These are phyloP conservation scores for Chrysoporthe deuterocubensis DNA, from an alignment of 2,329 filamentous ascomycete genomes.

Conservation along the genomic window DNA sequence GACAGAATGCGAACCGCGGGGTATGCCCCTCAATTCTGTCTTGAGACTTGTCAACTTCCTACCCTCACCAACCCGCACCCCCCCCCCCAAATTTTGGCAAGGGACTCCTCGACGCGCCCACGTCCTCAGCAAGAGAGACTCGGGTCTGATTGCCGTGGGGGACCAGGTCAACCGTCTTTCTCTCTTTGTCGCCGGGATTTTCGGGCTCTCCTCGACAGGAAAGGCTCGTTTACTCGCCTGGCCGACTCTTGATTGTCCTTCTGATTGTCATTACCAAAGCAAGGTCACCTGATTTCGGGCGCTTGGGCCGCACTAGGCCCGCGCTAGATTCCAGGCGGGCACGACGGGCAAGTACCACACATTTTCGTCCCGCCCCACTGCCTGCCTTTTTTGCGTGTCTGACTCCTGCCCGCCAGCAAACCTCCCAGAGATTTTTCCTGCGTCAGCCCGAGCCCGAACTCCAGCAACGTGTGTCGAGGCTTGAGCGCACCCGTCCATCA, in stretches of 20 bases:
- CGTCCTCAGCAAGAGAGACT: not conserved
- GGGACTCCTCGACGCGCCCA: not conserved
- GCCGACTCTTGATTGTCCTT: not conserved
- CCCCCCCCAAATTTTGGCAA: not conserved
- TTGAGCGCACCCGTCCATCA: constrained; percentile 1
- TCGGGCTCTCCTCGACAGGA: not conserved
- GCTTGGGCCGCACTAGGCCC: constrained; percentile 1
- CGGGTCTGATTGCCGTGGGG: not conserved
- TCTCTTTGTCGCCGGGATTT: not conserved
- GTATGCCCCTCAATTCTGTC: not conserved
- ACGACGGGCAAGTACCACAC: constrained; percentile 9
- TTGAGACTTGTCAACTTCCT: not conserved
- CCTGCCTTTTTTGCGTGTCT: constrained; percentile 14
- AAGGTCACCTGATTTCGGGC: constrained; percentile 16
- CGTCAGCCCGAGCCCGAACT: constrained; percentile 3
- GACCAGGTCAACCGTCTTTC: not conserved
- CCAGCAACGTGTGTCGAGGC: constrained; percentile 8
- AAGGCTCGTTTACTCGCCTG: not conserved
- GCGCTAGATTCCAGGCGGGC: constrained; percentile 5
- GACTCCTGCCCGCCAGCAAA: constrained; percentile 7
- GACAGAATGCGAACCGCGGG: not conserved
- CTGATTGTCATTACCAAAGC: not conserved
- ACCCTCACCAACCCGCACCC: not conserved
- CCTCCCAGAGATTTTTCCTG: constrained; percentile 12
- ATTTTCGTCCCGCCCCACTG: constrained; percentile 14